Conservation (phyloP, 1,139 yeast species). For the Zhuliangozyma parablackwelliae region DNA sequence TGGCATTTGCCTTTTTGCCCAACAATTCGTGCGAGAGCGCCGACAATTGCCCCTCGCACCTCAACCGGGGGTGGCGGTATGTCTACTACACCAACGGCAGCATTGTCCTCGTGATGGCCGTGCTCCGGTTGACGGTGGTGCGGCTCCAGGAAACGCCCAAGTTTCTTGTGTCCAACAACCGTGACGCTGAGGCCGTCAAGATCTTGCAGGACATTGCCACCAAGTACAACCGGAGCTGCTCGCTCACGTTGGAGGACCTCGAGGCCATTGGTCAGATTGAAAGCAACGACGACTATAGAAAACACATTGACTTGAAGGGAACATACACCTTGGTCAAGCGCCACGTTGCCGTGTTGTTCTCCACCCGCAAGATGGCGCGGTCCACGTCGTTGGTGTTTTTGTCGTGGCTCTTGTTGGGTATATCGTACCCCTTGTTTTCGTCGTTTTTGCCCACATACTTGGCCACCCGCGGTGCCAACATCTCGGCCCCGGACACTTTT, state of each 20-base stretch:
- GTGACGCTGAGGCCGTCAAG: constrained; percentile 31
- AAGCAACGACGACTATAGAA: constrained; percentile 15
- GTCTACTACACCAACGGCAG: constrained; percentile 30
- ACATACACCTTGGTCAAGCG: constrained; percentile 12
- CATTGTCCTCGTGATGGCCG: constrained; percentile 25
- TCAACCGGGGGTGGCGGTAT: constrained; percentile 35
- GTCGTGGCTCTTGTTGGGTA: constrained; percentile 50
- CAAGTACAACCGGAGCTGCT: constrained; percentile 24
- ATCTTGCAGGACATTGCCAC: constrained; percentile 24
- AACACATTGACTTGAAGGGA: constrained; percentile 14
- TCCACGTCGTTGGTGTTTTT: constrained; percentile 37
- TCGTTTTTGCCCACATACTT: constrained; percentile 49
- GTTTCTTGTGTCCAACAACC: constrained; percentile 27
- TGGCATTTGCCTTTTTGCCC: constrained; percentile 32
- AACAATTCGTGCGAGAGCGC: constrained; percentile 21
- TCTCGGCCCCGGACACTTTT: constrained; percentile 27
- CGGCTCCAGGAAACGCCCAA: constrained; percentile 33
- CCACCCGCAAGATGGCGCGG: constrained; percentile 30
- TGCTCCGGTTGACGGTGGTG: constrained; percentile 22
- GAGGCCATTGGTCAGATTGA: constrained; percentile 24
- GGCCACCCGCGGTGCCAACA: constrained; percentile 42
- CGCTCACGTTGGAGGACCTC: constrained; percentile 26
- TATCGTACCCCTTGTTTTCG: constrained; percentile 48
- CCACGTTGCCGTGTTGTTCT: constrained; percentile 34
- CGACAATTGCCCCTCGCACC: constrained; percentile 27